Evolutionary conservation across 257 asterid genomes (phyloP).

Genomic region (Striga asiatica): DNA sequence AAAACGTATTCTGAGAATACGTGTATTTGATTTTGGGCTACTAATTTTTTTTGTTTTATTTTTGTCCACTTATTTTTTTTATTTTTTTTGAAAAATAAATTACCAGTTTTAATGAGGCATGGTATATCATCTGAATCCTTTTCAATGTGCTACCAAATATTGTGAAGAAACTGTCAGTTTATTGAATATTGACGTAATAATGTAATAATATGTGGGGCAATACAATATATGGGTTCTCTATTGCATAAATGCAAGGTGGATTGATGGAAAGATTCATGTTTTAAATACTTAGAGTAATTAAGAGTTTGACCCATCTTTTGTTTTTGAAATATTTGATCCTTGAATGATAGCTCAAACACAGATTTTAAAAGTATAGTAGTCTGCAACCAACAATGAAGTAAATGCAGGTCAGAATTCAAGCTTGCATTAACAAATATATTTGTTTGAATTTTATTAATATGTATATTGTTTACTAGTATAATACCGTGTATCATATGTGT

Average conservation of each 20-base stretch:
- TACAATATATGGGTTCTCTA: conserved; percentile 1
- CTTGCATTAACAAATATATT: too few species aligned
- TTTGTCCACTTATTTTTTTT: too few species aligned
- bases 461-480: too few species aligned
- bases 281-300: background rate
- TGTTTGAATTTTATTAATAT: too few species aligned
- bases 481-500: too few species aligned
- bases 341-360: background rate
- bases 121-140: conserved; percentile 7
- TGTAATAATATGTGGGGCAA: conserved; percentile 15
- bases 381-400: too few species aligned
- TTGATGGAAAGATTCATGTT: background rate
- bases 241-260: conserved; percentile 14
- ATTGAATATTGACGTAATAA: conserved; percentile 22
- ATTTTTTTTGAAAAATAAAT: too few species aligned
- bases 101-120: conserved; percentile 9
- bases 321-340: background rate
- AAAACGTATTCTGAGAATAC: too few species aligned
- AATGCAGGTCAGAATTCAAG: too few species aligned
- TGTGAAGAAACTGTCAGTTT: conserved; percentile 16
- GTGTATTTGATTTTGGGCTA: too few species aligned
- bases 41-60: too few species aligned
- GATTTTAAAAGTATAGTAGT: too few species aligned
- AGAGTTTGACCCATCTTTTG: background rate
- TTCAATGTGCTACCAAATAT: conserved; percentile 29